These are phyloP conservation scores for Emergomyces africanus DNA, from an alignment of 2,329 filamentous ascomycete genomes.

Conservation along the genomic window DNA sequence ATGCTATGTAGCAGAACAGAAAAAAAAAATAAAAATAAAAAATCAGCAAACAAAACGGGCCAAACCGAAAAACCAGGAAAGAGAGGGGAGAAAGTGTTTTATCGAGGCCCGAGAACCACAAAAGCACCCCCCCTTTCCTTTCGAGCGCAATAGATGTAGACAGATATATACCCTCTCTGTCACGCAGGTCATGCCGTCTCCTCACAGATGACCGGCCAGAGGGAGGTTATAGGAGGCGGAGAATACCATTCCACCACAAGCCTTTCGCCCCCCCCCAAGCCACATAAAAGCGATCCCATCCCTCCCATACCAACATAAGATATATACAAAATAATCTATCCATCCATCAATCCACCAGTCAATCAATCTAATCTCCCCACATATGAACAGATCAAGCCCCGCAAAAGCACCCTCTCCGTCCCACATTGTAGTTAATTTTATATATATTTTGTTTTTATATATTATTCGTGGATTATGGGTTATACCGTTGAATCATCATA, in stretches of 20 bases:
- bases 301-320: neutral
- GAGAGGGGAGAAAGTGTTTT: neutral
- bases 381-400: neutral
- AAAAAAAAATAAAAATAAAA: neutral
- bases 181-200: too few relatives aligned
- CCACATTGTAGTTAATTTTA: neutral
- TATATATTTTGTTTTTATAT: neutral
- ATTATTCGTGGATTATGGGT: neutral
- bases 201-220: too few relatives aligned
- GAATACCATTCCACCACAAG: too few relatives aligned
- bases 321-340: neutral
- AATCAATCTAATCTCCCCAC: neutral
- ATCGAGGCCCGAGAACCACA: neutral
- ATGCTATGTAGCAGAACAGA: too few relatives aligned
- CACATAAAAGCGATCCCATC: too few relatives aligned
- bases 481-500: constrained; percentile 81
- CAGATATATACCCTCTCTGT: too few relatives aligned
- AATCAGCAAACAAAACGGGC: neutral
- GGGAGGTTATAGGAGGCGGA: too few relatives aligned
- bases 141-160: neutral
- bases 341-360: neutral
- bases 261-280: too few relatives aligned
- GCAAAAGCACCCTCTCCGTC: neutral
- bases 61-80: neutral
- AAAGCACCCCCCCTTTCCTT: neutral